phyloP scores from a whole-genome alignment of 179 eudicot genomes.

The Gypsophila paniculata region DNA sequence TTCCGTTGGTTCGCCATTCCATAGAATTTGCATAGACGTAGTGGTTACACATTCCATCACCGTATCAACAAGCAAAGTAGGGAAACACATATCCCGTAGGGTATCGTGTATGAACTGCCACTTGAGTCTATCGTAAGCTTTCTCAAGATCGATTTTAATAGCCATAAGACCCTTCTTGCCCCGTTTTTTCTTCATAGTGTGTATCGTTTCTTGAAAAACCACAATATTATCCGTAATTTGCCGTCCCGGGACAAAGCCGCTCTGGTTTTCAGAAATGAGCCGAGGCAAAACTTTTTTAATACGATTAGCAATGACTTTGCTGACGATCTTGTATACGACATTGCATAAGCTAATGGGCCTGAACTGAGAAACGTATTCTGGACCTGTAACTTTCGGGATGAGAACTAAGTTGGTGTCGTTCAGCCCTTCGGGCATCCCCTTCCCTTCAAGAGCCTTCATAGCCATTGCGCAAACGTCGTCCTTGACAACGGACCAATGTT shows the following conservation, averaged over 20 bases:
- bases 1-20: not conserved
- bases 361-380: not conserved
- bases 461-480: too few species aligned
- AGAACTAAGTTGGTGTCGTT: too few species aligned
- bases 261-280: not conserved
- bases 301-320: not conserved
- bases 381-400: not conserved
- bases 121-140: not conserved
- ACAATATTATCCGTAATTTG: conserved; percentile 7
- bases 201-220: not conserved
- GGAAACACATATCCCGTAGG: not conserved
- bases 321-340: too few species aligned
- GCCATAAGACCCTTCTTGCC: not conserved
- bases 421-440: too few species aligned
- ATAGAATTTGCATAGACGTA: not conserved
- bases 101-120: not conserved
- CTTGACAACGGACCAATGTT: not conserved
- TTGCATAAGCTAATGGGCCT: not conserved
- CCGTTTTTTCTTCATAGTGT: not conserved
- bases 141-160: conserved; percentile 9
- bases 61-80: not conserved
- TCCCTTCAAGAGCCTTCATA: too few species aligned
- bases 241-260: not conserved
- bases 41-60: not conserved
- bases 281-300: not conserved